Evolutionary conservation across 345 rosid genomes (phyloP).

Genomic region (Microthlaspi erraticum): DNA sequence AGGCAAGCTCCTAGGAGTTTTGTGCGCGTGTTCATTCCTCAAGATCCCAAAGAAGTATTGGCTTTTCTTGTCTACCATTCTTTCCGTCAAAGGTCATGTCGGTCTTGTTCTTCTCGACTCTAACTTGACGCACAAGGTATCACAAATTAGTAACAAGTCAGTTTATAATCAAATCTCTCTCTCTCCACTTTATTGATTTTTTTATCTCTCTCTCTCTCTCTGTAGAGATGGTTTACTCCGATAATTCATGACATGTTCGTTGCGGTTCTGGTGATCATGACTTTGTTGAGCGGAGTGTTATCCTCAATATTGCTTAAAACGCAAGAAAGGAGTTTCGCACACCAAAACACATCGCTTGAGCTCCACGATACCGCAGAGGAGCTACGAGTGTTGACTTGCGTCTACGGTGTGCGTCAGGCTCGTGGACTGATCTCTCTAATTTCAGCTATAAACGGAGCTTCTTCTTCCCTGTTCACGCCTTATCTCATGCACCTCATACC

Average conservation of each 20-base stretch:
- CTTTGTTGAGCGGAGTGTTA: constrained; percentile 61
- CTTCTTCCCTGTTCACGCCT: constrained; percentile 53
- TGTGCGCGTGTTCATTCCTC: constrained; percentile 57
- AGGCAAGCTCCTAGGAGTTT: constrained; percentile 66
- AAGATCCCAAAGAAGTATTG: constrained; percentile 63
- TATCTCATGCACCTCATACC: constrained; percentile 80
- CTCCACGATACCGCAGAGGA: constrained; percentile 55
- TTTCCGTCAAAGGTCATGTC: constrained; percentile 72
- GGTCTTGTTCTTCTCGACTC: constrained; percentile 58
- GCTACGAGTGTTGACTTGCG: constrained; percentile 70
- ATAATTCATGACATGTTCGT: constrained; percentile 38
- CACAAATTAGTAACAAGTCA: not conserved
- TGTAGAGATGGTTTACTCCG: constrained; percentile 52
- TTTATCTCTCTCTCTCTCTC: not conserved
- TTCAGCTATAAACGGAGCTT: constrained; percentile 59
- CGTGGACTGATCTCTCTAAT: constrained; percentile 58
- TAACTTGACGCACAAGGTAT: constrained; percentile 35
- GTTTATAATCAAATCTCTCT: not conserved
- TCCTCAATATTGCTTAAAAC: constrained; percentile 51
- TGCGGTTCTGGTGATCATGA: constrained; percentile 53
- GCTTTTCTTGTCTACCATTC: constrained; percentile 55
- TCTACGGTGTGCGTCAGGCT: constrained; percentile 75
- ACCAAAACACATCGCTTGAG: constrained; percentile 55
- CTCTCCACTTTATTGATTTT: not conserved
- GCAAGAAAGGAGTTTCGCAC: constrained; percentile 51